Evolutionary conservation across 1,284 basidiomycete species (phyloP), one percentile per base, ranked within the genome.

Genomic region (Boletus mariae): DNA sequence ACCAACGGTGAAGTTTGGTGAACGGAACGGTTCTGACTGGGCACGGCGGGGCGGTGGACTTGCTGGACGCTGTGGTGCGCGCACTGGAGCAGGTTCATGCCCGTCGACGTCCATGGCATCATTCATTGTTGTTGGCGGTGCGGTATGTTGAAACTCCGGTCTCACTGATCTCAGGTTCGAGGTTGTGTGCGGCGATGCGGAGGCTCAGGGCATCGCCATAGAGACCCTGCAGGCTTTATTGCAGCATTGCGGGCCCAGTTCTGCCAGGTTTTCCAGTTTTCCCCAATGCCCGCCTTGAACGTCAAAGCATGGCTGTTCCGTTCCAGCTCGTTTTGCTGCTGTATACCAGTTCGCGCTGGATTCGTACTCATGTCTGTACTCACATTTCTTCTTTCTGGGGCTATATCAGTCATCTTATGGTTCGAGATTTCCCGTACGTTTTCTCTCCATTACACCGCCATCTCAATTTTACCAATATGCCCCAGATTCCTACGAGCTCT

Each of bases 311-410:
- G 68, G 57, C 13, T 71, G 10, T 52, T 71, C n/a, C 62, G 45
- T 31, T 68, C 67, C 17, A 71, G 61, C 47, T 77, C 71, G 4
- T 85, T 80, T 62, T 87, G 84, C 61, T 84, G 74, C 59, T 87
- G 85, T 61, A 64, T 87, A 58, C 80, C 83, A 42, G 79, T 84
- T n/a, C 76, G 85, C 53, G 53, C 80, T 4, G 83, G 85, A 32
- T 82, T 84, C 34, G 73, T 82, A 49, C 62, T 78, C 47, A 75
- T 82, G 71, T 75, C 80, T 26, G 55, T 77, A 3, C 63, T 85
- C 10, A 77, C 76, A 1, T 75, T 83, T 46, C 59, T 84, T 23
- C 66, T 85, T 29, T 71, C 79, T 2, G 78, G 77, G 2, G 53
- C 78, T 15, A 69, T 84, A 38, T 71, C 80, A 10, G 65, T 80